A percentile compares a stretch with the other conserved stretches of the same genome.
phyloP scores from a whole-genome alignment of 441 rosid species.

The Macaranga tanarius region DNA sequence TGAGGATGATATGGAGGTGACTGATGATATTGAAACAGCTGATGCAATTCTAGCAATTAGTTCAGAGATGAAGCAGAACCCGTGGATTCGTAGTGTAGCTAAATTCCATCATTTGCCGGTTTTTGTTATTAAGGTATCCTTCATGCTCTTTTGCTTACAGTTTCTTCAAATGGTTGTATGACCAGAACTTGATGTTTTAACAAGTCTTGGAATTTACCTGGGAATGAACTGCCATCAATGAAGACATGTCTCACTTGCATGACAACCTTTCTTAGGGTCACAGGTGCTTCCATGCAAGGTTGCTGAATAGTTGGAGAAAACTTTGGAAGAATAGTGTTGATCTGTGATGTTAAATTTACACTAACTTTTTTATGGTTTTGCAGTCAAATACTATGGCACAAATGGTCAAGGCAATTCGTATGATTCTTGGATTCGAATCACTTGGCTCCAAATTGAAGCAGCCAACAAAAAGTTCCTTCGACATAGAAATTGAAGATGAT shows the following conservation, averaged over 20 bases:
- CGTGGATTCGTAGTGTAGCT: slow-evolving; percentile 81
- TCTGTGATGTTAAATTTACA: not conserved
- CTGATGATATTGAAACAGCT: slow-evolving; percentile 80
- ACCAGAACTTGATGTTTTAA: not conserved
- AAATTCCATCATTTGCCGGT: slow-evolving; percentile 74
- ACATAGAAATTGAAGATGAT: slow-evolving; percentile 78
- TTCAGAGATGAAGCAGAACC: slow-evolving; percentile 72
- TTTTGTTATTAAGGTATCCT: slow-evolving; percentile 74
- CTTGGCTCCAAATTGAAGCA: slow-evolving; percentile 42
- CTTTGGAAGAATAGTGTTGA: slow-evolving; percentile 2
- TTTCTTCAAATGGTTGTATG: not conserved
- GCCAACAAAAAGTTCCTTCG: slow-evolving; percentile 38
- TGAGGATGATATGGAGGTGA: slow-evolving; percentile 62
- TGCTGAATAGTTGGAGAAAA: not conserved
- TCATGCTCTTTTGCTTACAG: not conserved
- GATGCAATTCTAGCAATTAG: slow-evolving; percentile 80
- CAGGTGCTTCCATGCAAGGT: not conserved
- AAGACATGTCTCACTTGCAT: slow-evolving; percentile 4
- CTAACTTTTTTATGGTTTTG: slow-evolving; percentile 23
- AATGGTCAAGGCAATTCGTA: slow-evolving; percentile 91
- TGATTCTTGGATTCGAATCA: slow-evolving; percentile 78
- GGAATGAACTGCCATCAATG: not conserved
- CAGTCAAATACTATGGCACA: slow-evolving; percentile 96
- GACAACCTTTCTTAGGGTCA: not conserved
- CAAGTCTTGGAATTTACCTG: not conserved